phyloP scores from a whole-genome alignment of 2,329 filamentous ascomycete species.

The Colletotrichum plurivorum region DNA sequence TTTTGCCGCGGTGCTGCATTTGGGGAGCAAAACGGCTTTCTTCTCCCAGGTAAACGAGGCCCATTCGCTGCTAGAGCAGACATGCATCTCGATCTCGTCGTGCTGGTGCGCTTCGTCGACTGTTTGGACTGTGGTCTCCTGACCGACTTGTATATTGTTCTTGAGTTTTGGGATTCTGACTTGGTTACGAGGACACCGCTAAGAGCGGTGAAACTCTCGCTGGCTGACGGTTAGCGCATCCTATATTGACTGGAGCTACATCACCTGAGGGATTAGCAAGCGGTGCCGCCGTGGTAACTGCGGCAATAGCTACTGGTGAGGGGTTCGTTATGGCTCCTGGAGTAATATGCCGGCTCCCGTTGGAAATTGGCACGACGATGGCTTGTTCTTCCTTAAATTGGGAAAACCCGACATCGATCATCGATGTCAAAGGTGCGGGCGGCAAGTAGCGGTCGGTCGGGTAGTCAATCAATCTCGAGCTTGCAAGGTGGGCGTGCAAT shows the following conservation, averaged over 20 bases:
- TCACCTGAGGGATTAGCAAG: constrained; percentile 36
- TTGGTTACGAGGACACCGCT: constrained; percentile 22
- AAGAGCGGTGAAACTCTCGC: constrained; percentile 38
- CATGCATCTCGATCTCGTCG: constrained; percentile 11
- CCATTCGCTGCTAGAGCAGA: background rate
- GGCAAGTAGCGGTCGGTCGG: constrained; percentile 1
- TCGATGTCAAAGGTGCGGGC: constrained; percentile 3
- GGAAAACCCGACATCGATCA: background rate
- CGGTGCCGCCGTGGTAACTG: constrained; percentile 15
- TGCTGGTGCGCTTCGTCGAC: constrained; percentile 6
- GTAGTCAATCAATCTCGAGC: too few relatives aligned
- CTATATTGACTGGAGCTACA: constrained; percentile 21
- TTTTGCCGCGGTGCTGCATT: constrained; percentile 2
- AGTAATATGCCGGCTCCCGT: constrained; percentile 26
- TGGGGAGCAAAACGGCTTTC: background rate
- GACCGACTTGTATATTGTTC: constrained; percentile 23
- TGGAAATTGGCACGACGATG: constrained; percentile 26
- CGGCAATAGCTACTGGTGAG: constrained; percentile 16
- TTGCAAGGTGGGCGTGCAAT: constrained; percentile 20
- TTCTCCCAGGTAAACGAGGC: background rate
- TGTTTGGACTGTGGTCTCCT: constrained; percentile 24
- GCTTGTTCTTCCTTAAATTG: constrained; percentile 14
- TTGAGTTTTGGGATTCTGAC: constrained; percentile 17
- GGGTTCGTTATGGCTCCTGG: constrained; percentile 21
- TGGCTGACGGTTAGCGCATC: constrained; percentile 34